Evolutionary conservation across 371 early-diverging fungal species (phyloP).

Genomic region (Apophysomyces elegans): DNA sequence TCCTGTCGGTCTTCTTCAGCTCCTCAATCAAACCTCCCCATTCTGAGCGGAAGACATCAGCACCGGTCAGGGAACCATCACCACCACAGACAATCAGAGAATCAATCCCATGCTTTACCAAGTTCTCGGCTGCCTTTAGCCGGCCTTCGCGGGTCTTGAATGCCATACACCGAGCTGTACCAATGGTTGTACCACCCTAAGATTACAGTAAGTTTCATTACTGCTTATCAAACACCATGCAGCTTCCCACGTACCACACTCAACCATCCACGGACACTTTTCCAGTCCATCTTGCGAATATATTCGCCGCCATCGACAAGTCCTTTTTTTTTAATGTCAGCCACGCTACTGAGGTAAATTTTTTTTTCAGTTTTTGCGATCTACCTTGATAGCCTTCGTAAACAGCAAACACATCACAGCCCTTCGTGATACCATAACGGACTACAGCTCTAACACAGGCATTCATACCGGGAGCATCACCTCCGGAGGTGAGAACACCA

Average conservation of each 20-base stretch:
- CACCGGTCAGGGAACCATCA: constrained; percentile 98
- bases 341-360: background rate
- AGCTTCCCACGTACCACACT: constrained; percentile 54
- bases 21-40: constrained; percentile 86
- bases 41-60: constrained; percentile 90
- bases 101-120: constrained; percentile 91
- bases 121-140: constrained; percentile 80
- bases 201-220: constrained; percentile 5
- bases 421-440: constrained; percentile 85
- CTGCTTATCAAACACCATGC: background rate
- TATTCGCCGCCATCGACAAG: constrained; percentile 92
- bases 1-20: constrained; percentile 60
- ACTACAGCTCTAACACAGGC: constrained; percentile 95
- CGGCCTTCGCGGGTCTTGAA: constrained; percentile 91
- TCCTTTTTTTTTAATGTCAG: constrained; percentile 50
- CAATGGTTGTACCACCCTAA: constrained; percentile 95
- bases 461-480: constrained; percentile 99
- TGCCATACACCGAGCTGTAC: constrained; percentile 89
- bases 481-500: constrained; percentile 97
- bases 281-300: constrained; percentile 87
- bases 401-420: constrained; percentile 89
- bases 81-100: constrained; percentile 96
- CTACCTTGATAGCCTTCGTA: constrained; percentile 97
- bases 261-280: constrained; percentile 86
- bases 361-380: constrained; percentile 8